phyloP scores from a whole-genome alignment of 768 basidiomycete species.

The Suillus luteus region DNA sequence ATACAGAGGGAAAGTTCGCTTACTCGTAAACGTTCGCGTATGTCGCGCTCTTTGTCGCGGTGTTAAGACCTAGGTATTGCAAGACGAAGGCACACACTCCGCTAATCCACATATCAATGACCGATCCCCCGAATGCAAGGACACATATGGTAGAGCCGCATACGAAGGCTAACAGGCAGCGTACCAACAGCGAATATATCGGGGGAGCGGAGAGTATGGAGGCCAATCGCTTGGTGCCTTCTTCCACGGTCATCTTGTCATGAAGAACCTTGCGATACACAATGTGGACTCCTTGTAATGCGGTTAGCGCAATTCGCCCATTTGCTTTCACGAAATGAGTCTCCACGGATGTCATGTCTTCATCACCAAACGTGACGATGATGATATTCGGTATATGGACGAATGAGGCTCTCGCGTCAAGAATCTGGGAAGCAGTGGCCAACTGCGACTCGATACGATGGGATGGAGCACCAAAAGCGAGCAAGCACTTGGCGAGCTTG shows the following conservation, averaged over 20 bases:
- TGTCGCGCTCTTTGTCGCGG: constrained; percentile 83
- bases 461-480: constrained; percentile 93
- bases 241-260: constrained; percentile 73
- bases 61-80: constrained; percentile 79
- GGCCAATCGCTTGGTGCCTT: constrained; percentile 69
- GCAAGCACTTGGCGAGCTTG: constrained; percentile 82
- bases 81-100: constrained; percentile 68
- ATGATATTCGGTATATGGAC: constrained; percentile 80
- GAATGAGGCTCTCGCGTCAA: constrained; percentile 80
- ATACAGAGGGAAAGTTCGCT: constrained; percentile 33
- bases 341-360: constrained; percentile 68
- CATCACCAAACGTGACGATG: constrained; percentile 82
- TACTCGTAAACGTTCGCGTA: constrained; percentile 97
- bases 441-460: constrained; percentile 92
- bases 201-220: constrained; percentile 63
- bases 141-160: constrained; percentile 83
- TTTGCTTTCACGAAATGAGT: constrained; percentile 86
- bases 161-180: constrained; percentile 76
- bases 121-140: constrained; percentile 78
- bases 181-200: constrained; percentile 64
- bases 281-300: constrained; percentile 78
- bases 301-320: constrained; percentile 79
- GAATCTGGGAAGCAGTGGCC: constrained; percentile 71
- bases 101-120: constrained; percentile 82
- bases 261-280: constrained; percentile 87